Conservation (phyloP, 768 basidiomycete species). For the Neoboletus subvelutipes region DNA sequence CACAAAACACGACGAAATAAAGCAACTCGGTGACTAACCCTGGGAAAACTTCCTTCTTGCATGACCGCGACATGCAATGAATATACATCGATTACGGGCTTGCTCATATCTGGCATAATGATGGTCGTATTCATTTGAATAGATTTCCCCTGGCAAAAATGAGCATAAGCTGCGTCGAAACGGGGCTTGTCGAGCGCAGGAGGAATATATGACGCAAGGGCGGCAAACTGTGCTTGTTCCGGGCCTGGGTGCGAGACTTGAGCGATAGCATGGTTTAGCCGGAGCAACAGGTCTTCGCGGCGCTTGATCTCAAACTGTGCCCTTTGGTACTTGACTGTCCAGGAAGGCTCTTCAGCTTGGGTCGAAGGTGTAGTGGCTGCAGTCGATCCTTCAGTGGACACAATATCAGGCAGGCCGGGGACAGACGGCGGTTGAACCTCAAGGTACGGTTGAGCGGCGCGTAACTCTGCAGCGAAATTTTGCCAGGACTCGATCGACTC, state of each 20-base stretch:
- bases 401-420: neutral
- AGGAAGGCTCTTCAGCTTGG: slow-evolving; percentile 20
- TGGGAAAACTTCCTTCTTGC: slow-evolving; percentile 31
- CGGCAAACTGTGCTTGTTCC: slow-evolving; percentile 27
- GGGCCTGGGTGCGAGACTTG: slow-evolving; percentile 22
- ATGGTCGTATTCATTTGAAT: slow-evolving; percentile 27
- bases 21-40: slow-evolving; percentile 22
- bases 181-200: slow-evolving; percentile 29
- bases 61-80: slow-evolving; percentile 32
- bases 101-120: slow-evolving; percentile 29
- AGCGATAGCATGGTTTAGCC: slow-evolving; percentile 28
- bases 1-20: neutral
- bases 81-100: slow-evolving; percentile 30
- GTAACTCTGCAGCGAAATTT: slow-evolving; percentile 19
- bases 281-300: slow-evolving; percentile 28
- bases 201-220: slow-evolving; percentile 29
- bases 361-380: neutral
- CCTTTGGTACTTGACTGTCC: slow-evolving; percentile 21
- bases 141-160: slow-evolving; percentile 29
- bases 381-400: neutral
- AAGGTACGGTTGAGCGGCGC: slow-evolving; percentile 13
- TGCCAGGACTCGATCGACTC: slow-evolving; percentile 28
- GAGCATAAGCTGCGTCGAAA: slow-evolving; percentile 30
- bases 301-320: slow-evolving; percentile 33
- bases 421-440: slow-evolving; percentile 6